These are phyloP conservation scores for Boletales sp. DNA, from an alignment of 768 basidiomycete species.

Conservation along the genomic window DNA sequence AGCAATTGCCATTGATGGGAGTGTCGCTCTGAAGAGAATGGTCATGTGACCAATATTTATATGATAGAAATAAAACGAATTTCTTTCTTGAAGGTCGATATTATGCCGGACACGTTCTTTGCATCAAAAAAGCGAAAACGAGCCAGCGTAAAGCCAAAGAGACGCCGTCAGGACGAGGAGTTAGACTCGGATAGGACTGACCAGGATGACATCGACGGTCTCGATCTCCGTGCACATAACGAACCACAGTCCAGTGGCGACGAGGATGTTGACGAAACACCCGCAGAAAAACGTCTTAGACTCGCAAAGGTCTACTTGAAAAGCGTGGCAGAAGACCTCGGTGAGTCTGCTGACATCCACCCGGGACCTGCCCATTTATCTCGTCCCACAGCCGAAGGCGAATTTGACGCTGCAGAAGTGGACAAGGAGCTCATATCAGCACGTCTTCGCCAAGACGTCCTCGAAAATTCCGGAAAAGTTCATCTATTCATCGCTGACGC, in stretches of 20 bases:
- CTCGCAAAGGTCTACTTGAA: constrained; percentile 90
- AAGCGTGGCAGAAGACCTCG: constrained; percentile 71
- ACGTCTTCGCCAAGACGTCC: constrained; percentile 86
- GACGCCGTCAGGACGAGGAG: constrained; percentile 52
- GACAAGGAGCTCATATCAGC: constrained; percentile 91
- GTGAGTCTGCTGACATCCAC: constrained; percentile 35
- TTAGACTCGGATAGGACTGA: constrained; percentile 59
- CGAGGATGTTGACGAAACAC: constrained; percentile 86
- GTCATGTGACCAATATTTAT: not conserved
- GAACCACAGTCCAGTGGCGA: constrained; percentile 67
- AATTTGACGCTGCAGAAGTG: constrained; percentile 93
- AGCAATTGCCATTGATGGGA: constrained; percentile 9
- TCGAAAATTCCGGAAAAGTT: constrained; percentile 85
- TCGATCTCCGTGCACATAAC: constrained; percentile 63
- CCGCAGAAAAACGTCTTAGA: constrained; percentile 87
- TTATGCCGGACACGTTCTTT: constrained; percentile 87
- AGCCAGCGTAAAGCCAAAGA: constrained; percentile 21
- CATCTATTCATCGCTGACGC: constrained; percentile 76
- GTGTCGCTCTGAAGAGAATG: not conserved
- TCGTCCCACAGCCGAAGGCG: constrained; percentile 60
- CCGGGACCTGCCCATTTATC: not conserved
- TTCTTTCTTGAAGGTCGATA: constrained; percentile 19
- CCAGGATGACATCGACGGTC: constrained; percentile 62
- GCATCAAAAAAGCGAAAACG: constrained; percentile 64
- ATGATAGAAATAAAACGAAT: not conserved